Evolutionary conservation across 768 basidiomycete genomes (phyloP).

Genomic region (Mycena capillaripes): DNA sequence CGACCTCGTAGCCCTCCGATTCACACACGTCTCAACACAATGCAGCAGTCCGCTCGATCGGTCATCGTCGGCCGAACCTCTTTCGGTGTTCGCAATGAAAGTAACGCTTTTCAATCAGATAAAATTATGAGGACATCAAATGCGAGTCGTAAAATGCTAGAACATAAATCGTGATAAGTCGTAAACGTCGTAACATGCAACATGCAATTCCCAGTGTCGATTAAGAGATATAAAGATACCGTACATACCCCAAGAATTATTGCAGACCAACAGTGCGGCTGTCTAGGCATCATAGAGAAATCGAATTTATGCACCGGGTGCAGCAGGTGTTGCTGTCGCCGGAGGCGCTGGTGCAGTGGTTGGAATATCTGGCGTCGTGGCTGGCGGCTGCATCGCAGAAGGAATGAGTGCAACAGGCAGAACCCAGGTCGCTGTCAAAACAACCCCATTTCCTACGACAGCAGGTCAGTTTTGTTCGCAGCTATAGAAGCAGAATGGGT

Average conservation of each 20-base stretch:
- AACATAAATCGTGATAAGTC: neutral
- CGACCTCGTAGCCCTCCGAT: neutral
- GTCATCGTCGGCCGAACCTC: too few relatives aligned
- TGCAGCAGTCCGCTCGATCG: too few relatives aligned
- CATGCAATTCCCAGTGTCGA: neutral
- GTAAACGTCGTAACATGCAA: neutral
- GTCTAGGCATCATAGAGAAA: too few relatives aligned
- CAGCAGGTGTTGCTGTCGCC: neutral
- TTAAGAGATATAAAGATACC: neutral
- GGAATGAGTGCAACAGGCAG: constrained; percentile 70
- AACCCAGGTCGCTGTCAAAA: constrained; percentile 72
- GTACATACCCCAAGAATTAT: too few relatives aligned
- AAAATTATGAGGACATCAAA: too few relatives aligned
- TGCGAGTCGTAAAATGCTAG: too few relatives aligned
- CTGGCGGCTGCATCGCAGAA: constrained; percentile 16
- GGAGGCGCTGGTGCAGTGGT: neutral
- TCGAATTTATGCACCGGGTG: too few relatives aligned
- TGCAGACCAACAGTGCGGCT: too few relatives aligned
- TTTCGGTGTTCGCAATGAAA: too few relatives aligned
- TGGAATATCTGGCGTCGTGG: neutral
- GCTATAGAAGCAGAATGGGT: neutral
- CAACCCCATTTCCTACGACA: constrained; percentile 60
- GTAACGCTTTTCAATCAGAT: too few relatives aligned
- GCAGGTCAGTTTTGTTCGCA: neutral
- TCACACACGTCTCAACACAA: neutral